Evolutionary conservation across 176 grass and related monocot genomes (phyloP), one percentile per base, ranked within the genome.

Genomic region (Carex parvula): DNA sequence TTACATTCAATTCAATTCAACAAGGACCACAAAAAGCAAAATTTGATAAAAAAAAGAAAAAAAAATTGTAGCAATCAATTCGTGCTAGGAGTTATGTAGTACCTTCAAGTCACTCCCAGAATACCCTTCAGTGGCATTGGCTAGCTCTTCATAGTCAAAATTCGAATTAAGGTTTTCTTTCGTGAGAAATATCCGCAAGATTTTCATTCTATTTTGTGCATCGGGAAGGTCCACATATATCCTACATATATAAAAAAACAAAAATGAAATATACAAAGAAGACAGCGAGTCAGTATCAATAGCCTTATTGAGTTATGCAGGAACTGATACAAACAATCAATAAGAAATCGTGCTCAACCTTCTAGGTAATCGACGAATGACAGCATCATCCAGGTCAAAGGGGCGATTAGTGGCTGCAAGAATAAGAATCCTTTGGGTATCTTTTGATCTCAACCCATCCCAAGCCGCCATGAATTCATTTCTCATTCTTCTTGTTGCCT

Each of bases 401-500:
- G 96, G 96, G 60, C 96, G 91, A 92, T 95, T 99, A 54, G 96
- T 99, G 1, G 93, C 96, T 71, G 83, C 96, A 89, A 99, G 93
- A 89, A 99, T 91, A 81, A 95, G 92, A 61, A 99, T 99, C 30
- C 90, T 86, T 78, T 95, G 93, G 83, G 82, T 95, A 30, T 99
- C 96, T 86, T 99, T 99, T n/a, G 96, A 92, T 75, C 93, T 90
- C 82, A 99, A 87, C 52, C 96, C 93, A 88, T 99, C 96, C 96
- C 93, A 99, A 85, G 96, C 93, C 55, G 96, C 93, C 96, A 99
- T 99, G 88, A 99, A 99, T 87, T 95, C 96, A 30, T 95, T 99
- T 32, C 91, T 87, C 91, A 99, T 90, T 89, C 91, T 91, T 86
- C 96, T 88, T 85, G 96, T 99, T 86, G 96, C 96, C 89, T 99